Percentiles rank a stretch among this genome's conserved stretches.
Evolutionary conservation across 2,329 filamentous ascomycete genomes (phyloP).

Genomic region (Aspergillus uvarum): DNA sequence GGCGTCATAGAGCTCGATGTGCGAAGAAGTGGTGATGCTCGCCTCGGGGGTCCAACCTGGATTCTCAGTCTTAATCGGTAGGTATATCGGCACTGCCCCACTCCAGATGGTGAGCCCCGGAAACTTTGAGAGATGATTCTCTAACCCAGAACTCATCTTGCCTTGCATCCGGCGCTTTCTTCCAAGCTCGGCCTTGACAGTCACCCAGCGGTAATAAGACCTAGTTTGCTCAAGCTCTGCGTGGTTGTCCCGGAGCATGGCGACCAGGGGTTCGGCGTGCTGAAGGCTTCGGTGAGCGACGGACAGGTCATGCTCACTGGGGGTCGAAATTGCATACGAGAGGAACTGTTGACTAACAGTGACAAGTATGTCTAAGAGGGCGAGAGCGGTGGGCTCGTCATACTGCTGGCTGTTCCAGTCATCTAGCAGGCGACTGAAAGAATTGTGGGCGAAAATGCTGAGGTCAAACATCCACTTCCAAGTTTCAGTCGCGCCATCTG

Average conservation of each 20-base stretch:
- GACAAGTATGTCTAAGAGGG: conserved; percentile 1
- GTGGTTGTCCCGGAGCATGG: background rate
- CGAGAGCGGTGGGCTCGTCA: conserved; percentile 6
- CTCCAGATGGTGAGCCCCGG: background rate
- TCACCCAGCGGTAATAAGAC: background rate
- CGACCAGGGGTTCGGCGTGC: background rate
- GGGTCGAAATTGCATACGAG: background rate
- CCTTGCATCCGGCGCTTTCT: background rate
- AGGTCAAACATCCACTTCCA: background rate
- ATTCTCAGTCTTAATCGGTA: background rate
- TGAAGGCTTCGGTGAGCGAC: background rate
- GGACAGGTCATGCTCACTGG: background rate
- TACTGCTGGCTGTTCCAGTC: conserved; percentile 6
- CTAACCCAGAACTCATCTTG: background rate
- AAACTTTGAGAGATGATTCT: background rate
- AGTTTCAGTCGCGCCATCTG: background rate
- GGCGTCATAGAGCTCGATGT: too few species aligned
- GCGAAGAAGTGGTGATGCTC: too few species aligned
- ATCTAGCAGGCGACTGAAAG: background rate
- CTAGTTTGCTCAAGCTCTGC: background rate
- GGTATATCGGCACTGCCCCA: background rate
- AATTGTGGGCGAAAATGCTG: too few species aligned
- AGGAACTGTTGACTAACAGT: background rate
- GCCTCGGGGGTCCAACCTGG: background rate
- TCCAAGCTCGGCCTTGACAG: background rate